phyloP scores from a whole-genome alignment of 2,329 filamentous ascomycete genomes.

The Botryotinia calthae region DNA sequence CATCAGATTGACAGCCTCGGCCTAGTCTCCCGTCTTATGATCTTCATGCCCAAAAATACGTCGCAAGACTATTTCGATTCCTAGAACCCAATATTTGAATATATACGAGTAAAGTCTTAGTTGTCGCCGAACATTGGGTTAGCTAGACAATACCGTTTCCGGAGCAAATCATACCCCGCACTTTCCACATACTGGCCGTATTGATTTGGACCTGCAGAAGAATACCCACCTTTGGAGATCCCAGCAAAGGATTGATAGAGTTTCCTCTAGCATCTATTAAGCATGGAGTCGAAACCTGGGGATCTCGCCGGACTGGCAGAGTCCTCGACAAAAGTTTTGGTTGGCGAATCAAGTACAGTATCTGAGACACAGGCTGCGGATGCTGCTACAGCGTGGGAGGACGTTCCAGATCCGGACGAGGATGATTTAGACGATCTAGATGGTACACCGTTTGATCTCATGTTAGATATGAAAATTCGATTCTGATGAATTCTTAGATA shows the following conservation, averaged over 20 bases:
- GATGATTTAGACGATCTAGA: conserved; percentile 91
- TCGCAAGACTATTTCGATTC: not conserved
- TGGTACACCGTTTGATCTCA: conserved; percentile 49
- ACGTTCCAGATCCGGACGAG: conserved; percentile 85
- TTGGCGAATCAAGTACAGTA: conserved; percentile 24
- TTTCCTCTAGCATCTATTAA: conserved; percentile 6
- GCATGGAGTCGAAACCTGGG: conserved; percentile 32
- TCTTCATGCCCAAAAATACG: not conserved
- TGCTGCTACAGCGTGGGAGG: conserved; percentile 40
- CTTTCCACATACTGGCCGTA: conserved; percentile 13
- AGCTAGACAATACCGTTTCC: conserved; percentile 4
- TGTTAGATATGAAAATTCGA: not conserved
- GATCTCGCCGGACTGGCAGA: conserved; percentile 27
- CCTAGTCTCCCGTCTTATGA: conserved; percentile 2
- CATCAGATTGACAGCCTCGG: conserved; percentile 16
- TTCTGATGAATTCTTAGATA: conserved; percentile 54
- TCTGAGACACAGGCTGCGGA: conserved; percentile 19
- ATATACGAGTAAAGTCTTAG: not conserved
- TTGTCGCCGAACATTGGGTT: not conserved
- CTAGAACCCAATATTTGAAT: not conserved
- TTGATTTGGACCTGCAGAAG: conserved; percentile 12
- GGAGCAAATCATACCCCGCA: conserved; percentile 20
- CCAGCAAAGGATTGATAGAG: conserved; percentile 14
- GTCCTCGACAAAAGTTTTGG: conserved; percentile 22
- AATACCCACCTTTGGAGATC: conserved; percentile 17